phyloP scores from a whole-genome alignment of 257 asterid genomes.

The Eustoma russellianum region DNA sequence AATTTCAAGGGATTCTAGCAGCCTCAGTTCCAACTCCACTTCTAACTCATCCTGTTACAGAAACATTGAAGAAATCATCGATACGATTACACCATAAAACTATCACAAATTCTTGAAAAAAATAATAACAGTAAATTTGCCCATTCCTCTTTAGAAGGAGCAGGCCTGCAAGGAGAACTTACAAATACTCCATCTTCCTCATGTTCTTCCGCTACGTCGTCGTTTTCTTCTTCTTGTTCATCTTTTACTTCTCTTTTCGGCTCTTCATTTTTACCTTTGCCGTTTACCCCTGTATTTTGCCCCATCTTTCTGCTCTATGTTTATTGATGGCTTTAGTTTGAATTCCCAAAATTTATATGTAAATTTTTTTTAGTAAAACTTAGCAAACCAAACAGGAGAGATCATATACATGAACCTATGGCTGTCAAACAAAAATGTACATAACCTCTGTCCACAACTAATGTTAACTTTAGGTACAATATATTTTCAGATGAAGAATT shows the following conservation, averaged over 20 bases:
- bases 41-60: conserved; percentile 60
- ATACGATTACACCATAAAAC: background rate
- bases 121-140: background rate
- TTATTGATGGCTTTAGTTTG: no score
- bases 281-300: conserved; percentile 14
- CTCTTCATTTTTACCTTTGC: conserved; percentile 23
- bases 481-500: no score
- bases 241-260: conserved; percentile 10
- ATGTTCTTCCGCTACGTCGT: conserved; percentile 22
- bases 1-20: conserved; percentile 84
- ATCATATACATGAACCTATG: no score
- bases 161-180: conserved; percentile 85
- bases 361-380: no score
- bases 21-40: conserved; percentile 81
- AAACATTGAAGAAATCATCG: background rate
- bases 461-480: no score
- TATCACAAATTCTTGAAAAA: no score
- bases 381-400: no score
- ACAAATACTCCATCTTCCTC: conserved; percentile 88
- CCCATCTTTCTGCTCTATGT: background rate
- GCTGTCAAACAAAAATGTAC: no score
- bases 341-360: no score
- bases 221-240: conserved; percentile 25
- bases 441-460: no score
- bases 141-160: conserved; percentile 47